phyloP scores from a whole-genome alignment of 371 early-diverging fungal genomes.

The Mortierella sp. region DNA sequence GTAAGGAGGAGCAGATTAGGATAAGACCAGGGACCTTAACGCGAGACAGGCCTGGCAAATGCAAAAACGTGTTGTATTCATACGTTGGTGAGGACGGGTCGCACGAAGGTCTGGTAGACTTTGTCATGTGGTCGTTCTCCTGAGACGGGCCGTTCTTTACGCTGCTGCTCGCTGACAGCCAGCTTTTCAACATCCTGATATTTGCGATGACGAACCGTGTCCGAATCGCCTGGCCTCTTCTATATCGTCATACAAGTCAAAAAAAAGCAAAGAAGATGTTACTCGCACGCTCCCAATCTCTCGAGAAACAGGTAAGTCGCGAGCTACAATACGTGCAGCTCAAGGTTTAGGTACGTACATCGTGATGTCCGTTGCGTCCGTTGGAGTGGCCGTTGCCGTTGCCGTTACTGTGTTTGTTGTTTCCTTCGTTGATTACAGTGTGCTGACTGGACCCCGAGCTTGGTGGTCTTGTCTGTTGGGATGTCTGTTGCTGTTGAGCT shows the following conservation, averaged over 20 bases:
- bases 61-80: not conserved
- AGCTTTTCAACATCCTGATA: constrained; percentile 37
- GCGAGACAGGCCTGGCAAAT: not conserved
- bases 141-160: constrained; percentile 40
- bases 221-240: constrained; percentile 29
- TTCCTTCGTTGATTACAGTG: constrained; percentile 14
- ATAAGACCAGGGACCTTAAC: not conserved
- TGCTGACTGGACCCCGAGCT: constrained; percentile 29
- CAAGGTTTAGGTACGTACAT: constrained; percentile 3
- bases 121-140: constrained; percentile 37
- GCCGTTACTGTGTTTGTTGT: not conserved
- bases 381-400: constrained; percentile 25
- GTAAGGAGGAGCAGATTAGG: no score
- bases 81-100: constrained; percentile 51
- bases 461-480: constrained; percentile 18
- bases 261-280: not conserved
- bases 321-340: not conserved
- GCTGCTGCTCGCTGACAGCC: constrained; percentile 32
- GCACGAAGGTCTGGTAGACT: constrained; percentile 51
- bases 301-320: not conserved
- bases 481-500: not conserved
- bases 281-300: not conserved
- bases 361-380: constrained; percentile 15
- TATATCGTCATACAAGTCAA: not conserved
- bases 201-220: constrained; percentile 40